phyloP scores from a whole-genome alignment of 2,329 filamentous ascomycete genomes.

The Sphaceloma murrayae region DNA sequence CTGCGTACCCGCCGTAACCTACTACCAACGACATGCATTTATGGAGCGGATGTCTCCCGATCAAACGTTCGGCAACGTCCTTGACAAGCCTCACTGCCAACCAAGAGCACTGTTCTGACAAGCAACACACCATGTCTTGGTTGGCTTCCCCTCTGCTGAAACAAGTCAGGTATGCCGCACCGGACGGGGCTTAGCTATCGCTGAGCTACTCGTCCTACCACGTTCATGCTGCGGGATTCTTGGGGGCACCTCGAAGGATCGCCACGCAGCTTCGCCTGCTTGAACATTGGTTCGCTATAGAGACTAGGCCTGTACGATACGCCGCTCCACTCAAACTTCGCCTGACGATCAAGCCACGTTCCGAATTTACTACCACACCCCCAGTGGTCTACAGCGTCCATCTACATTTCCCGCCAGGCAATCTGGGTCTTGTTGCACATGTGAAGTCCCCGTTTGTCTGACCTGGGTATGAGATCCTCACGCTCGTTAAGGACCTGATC shows the following conservation, averaged over 20 bases:
- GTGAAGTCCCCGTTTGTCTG: no score
- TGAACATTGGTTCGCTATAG: background rate
- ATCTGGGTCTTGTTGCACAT: no score
- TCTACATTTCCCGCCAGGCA: no score
- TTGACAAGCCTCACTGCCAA: background rate
- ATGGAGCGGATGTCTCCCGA: no score
- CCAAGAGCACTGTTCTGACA: background rate
- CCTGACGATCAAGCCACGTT: conserved; percentile 5
- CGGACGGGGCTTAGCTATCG: background rate
- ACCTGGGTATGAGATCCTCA: no score
- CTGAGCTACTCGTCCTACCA: background rate
- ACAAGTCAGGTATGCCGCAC: background rate
- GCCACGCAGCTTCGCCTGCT: background rate
- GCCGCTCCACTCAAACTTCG: background rate
- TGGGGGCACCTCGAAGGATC: no score
- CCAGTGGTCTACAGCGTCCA: no score
- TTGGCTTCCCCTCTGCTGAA: background rate
- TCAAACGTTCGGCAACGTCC: background rate
- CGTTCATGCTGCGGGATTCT: no score
- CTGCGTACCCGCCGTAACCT: conserved; percentile 7
- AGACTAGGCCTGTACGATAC: background rate
- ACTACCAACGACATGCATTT: conserved; percentile 9
- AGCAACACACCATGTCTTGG: conserved; percentile 5
- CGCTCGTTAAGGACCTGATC: no score
- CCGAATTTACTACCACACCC: conserved; percentile 10